A percentile compares a stretch with the other conserved stretches of the same genome.
Conservation (phyloP, 2,329 filamentous ascomycete species). For the Aureobasidium pullulans region DNA sequence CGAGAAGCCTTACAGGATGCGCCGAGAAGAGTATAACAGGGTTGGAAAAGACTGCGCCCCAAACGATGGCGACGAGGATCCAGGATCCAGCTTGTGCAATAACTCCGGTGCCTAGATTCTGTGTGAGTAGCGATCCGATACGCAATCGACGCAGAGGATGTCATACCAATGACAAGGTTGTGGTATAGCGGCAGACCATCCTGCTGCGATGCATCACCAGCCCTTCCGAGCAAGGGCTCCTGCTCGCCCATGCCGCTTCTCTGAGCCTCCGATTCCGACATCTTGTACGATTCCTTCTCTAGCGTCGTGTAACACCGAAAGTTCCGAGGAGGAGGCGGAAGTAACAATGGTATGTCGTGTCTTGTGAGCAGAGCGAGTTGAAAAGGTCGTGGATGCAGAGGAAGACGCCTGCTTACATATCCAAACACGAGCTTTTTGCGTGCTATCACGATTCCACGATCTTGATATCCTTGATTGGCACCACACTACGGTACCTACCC, state of each 20-base stretch:
- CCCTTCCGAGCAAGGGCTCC: constrained; percentile 62
- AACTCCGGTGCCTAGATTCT: constrained; percentile 62
- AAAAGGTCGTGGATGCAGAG: not conserved
- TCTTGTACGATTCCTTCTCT: constrained; percentile 19
- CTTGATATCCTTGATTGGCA: not conserved
- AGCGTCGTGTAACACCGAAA: not conserved
- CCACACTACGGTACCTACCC: not conserved
- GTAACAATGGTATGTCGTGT: not conserved
- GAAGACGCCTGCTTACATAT: constrained; percentile 1
- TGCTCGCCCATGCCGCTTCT: constrained; percentile 45
- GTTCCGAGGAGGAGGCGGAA: not conserved
- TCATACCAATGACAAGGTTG: constrained; percentile 66
- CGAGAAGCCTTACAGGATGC: constrained; percentile 59
- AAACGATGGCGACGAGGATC: constrained; percentile 68
- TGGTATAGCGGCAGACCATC: constrained; percentile 55
- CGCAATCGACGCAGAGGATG: not conserved
- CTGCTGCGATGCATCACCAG: constrained; percentile 66
- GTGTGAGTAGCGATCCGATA: constrained; percentile 13
- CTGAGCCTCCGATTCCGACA: constrained; percentile 44
- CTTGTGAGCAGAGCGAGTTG: not conserved
- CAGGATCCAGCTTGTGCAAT: constrained; percentile 72
- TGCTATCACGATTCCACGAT: constrained; percentile 7
- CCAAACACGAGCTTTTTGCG: not conserved
- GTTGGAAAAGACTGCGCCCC: constrained; percentile 65
- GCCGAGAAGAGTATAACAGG: constrained; percentile 75